Base-by-base conservation (phyloP, 176 grass and related monocot genomes). In the Avena insularis region DNA sequence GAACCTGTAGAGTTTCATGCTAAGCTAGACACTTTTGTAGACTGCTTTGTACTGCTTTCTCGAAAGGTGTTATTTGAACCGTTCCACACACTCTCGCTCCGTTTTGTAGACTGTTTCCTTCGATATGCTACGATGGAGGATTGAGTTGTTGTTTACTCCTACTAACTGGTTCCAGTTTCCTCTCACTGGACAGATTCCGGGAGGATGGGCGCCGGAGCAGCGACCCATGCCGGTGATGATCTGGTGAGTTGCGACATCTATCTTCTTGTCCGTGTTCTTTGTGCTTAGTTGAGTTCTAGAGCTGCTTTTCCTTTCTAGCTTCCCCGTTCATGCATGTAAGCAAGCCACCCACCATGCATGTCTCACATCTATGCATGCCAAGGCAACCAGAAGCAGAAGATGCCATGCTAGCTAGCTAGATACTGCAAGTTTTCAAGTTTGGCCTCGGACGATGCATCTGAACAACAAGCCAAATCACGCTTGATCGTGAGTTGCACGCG, bases 181-280 rank as follows among this genome's bases (percentile, higher is more conserved):
- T 82, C 17, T 47, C 62, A 1, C 21, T 82, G 51, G 33, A 55
- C 90, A 91, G 90, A 82, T 88, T 75, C 59, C 9, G 29, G 82
- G 70, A 64, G 46, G 46, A 45, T 23, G 56, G 16, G 23, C 23
- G 23, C 57, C 2, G 67, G 75, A 25, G 55, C 89, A 70, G 59
- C 5, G 53, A 17, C 71, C 45, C 62, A 88, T 62, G 64, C 59
- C 70, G 74, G 9, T 35, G 75, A 9, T 57, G 62, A 70, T 35
- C 9, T 25, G 61, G 78, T 31, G 40, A 57, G 85, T 71, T 25
- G 3, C 23, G 15, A 8, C 71, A 23, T 23, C 40, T 0, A 67
- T 48, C 14, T 11, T 16, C 61, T 45, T 35, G 23, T 27, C n/a
- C 49, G 12, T 54, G 13, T n/a, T n/a, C 20, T 12, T 2, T 50